Evolutionary conservation across 805 yeast genomes (phyloP), one percentile per base, ranked within the genome.

Genomic region (Metschnikowia bowlesiae): DNA sequence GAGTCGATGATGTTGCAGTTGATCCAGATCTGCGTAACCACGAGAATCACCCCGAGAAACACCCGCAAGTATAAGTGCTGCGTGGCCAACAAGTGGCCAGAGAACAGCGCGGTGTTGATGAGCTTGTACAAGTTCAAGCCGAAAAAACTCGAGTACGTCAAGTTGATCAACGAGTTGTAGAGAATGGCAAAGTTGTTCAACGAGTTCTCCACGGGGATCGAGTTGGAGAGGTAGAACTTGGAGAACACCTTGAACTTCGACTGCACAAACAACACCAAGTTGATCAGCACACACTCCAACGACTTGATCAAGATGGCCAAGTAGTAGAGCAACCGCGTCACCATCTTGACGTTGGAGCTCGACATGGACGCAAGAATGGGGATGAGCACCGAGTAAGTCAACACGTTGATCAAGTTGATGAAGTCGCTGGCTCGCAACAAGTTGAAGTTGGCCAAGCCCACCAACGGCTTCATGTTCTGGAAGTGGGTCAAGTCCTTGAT

Each of bases 161-260:
- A 67, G 44, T 82, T 72, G 38, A 69, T 69, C 55, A 73, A 62
- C 0, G 74, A 61, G 72, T 55, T 82, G 67, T 85, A 87, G 42
- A 85, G 64, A 9, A 81, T 76, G 52, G 87, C 85, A 88, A 91
- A 87, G 57, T 84, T 85, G 55, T 82, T 78, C 61, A 81, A 83
- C 0, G 92, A 85, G 39, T 83, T 79, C 48, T 80, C 76, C 40
- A 81, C 80, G 14, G 86, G 80, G 39, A 81, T 70, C 22, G 88
- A 89, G 62, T 80, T 80, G 57, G 84, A 77, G 54, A 87, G 71
- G 60, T 79, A 83, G 60, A 82, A 68, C 58, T 75, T 80, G 4
- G 92, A 86, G 73, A 86, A 84, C 50, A 78, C 72, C 62, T 84
- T 83, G 54, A 69, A 70, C 32, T 73, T 68, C 48, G 88, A 81